These are phyloP conservation scores for Hypsizygus marmoreus DNA, from an alignment of 768 basidiomycete species.

Conservation along the genomic window DNA sequence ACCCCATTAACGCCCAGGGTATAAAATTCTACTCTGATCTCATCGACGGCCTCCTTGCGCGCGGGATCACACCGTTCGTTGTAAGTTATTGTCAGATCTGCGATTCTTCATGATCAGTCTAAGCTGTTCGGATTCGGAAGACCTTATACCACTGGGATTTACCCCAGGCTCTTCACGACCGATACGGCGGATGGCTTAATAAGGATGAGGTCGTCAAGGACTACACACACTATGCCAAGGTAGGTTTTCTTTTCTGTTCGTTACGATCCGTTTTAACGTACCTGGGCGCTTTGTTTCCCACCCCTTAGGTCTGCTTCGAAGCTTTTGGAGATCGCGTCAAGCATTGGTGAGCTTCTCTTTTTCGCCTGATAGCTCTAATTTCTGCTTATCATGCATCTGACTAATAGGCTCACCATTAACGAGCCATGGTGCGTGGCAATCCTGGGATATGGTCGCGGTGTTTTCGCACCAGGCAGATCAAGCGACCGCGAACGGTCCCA, in stretches of 20 bases:
- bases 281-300: too few species aligned
- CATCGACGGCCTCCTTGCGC: constrained; percentile 65
- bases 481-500: constrained; percentile 61
- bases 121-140: constrained; percentile 30
- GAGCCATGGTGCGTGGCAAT: constrained; percentile 76
- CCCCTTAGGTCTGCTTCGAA: constrained; percentile 64
- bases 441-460: constrained; percentile 69
- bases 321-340: constrained; percentile 77
- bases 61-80: constrained; percentile 69
- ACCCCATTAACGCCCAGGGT: constrained; percentile 71
- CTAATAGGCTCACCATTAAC: constrained; percentile 66
- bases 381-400: constrained; percentile 20
- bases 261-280: too few species aligned
- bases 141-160: constrained; percentile 82
- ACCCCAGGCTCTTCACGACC: constrained; percentile 71
- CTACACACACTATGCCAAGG: constrained; percentile 60
- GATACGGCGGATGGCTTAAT: constrained; percentile 77
- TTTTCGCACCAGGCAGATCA: constrained; percentile 71
- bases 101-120: constrained; percentile 1
- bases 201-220: constrained; percentile 71
- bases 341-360: constrained; percentile 52
- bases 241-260: too few species aligned
- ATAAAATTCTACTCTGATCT: constrained; percentile 70
- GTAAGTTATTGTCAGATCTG: constrained; percentile 22
- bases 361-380: constrained; percentile 10